Percentiles rank a stretch among this genome's conserved stretches.
These are phyloP conservation scores for Leccinum arenicola DNA, from an alignment of 768 basidiomycete genomes.

Conservation along the genomic window DNA sequence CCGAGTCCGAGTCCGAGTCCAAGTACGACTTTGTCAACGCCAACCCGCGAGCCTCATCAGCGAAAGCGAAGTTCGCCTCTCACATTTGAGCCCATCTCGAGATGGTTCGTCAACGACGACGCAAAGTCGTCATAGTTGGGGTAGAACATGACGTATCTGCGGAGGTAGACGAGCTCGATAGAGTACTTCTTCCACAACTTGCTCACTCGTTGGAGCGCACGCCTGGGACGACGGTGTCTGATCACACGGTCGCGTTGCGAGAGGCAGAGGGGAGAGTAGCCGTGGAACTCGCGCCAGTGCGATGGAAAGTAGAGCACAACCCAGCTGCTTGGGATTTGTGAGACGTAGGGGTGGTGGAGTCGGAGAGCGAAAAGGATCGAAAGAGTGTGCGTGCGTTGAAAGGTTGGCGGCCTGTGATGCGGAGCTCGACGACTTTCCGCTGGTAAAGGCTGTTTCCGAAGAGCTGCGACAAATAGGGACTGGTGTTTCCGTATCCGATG, in stretches of 20 bases:
- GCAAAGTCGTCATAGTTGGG: slow-evolving; percentile 72
- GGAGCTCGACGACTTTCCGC: slow-evolving; percentile 77
- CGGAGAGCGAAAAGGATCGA: slow-evolving; percentile 33
- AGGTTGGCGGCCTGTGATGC: slow-evolving; percentile 57
- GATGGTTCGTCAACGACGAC: slow-evolving; percentile 87
- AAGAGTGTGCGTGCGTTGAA: slow-evolving; percentile 70
- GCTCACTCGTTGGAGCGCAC: slow-evolving; percentile 77
- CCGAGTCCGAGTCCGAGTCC: too few species aligned
- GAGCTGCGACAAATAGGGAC: slow-evolving; percentile 43
- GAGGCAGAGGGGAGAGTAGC: slow-evolving; percentile 68
- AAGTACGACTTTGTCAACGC: slow-evolving; percentile 5
- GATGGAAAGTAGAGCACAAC: slow-evolving; percentile 89
- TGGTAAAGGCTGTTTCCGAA: slow-evolving; percentile 87
- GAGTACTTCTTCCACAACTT: slow-evolving; percentile 89
- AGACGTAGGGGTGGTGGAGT: slow-evolving; percentile 67
- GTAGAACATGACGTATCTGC: slow-evolving; percentile 86
- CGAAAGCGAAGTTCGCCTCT: slow-evolving; percentile 57
- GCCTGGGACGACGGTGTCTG: slow-evolving; percentile 57
- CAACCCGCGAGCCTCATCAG: slow-evolving; percentile 47
- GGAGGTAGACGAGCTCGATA: slow-evolving; percentile 79
- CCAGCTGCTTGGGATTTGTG: slow-evolving; percentile 89
- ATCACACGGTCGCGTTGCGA: slow-evolving; percentile 39
- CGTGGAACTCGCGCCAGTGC: slow-evolving; percentile 85
- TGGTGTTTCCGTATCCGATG: slow-evolving; percentile 51
- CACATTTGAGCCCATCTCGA: slow-evolving; percentile 83